Conservation (phyloP, 768 basidiomycete species). For the Cystofilobasidium capitatum region DNA sequence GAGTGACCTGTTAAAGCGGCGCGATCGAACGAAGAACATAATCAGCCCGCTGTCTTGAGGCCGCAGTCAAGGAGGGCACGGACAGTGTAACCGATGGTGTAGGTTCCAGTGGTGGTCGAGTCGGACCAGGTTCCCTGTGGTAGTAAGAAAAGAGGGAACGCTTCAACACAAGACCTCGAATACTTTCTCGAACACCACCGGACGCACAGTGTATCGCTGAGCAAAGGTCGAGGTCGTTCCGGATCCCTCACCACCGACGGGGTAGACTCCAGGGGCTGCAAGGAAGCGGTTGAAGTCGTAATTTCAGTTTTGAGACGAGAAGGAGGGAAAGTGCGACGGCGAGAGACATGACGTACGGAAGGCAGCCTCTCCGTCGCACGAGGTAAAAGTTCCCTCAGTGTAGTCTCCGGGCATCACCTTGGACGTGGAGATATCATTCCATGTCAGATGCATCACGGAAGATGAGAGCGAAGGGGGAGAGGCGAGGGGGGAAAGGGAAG, state of each 20-base stretch:
- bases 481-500: neutral
- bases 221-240: conserved; percentile 40
- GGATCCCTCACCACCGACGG: conserved; percentile 47
- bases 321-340: neutral
- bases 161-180: neutral
- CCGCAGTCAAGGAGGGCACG: too few relatives aligned
- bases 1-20: too few relatives aligned
- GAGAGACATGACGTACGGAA: too few relatives aligned
- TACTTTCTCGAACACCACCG: too few relatives aligned
- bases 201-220: conserved; percentile 41
- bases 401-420: conserved; percentile 42
- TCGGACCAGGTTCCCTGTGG: conserved; percentile 23
- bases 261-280: conserved; percentile 44
- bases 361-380: conserved; percentile 43
- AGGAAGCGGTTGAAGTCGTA: conserved; percentile 32
- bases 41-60: too few relatives aligned
- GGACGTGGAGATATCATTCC: too few relatives aligned
- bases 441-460: too few relatives aligned
- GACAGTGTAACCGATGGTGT: conserved; percentile 39
- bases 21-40: too few relatives aligned
- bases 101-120: conserved; percentile 31
- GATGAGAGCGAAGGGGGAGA: neutral
- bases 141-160: neutral
- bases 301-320: neutral
- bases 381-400: conserved; percentile 29